Conservation (phyloP, 1,284 basidiomycete genomes). For the Leucoagaricus sp. region DNA sequence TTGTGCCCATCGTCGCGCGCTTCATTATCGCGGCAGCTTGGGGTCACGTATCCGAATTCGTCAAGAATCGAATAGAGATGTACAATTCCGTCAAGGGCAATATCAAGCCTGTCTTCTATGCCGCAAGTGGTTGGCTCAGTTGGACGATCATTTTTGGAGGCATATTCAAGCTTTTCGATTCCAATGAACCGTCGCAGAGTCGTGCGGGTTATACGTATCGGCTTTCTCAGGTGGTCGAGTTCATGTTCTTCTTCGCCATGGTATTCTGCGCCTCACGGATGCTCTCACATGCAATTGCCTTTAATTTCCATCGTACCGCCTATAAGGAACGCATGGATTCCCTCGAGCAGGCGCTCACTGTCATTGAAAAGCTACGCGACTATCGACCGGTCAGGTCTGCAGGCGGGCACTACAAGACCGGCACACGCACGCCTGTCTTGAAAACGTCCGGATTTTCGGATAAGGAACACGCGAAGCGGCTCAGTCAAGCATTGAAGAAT, state of each 20-base stretch:
- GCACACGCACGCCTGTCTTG: constrained; percentile 44
- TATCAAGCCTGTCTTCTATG: constrained; percentile 69
- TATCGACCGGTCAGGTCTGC: constrained; percentile 60
- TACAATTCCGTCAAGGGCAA: constrained; percentile 70
- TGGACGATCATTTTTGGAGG: constrained; percentile 70
- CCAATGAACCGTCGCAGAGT: constrained; percentile 41
- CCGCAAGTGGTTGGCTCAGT: constrained; percentile 62
- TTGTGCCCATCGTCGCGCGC: constrained; percentile 57
- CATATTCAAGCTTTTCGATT: constrained; percentile 58
- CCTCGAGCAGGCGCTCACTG: constrained; percentile 54
- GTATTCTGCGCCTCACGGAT: constrained; percentile 62
- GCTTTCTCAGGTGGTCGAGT: constrained; percentile 59
- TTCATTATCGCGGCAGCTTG: constrained; percentile 58
- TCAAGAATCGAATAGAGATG: constrained; percentile 67
- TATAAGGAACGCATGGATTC: constrained; percentile 72
- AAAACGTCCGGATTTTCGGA: constrained; percentile 27
- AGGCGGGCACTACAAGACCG: constrained; percentile 29
- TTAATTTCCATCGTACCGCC: constrained; percentile 75
- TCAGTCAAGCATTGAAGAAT: constrained; percentile 14
- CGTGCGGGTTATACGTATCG: constrained; percentile 56
- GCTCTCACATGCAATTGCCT: constrained; percentile 69
- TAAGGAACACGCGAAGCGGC: constrained; percentile 27
- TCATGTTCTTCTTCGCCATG: constrained; percentile 69
- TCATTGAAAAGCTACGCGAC: constrained; percentile 70
- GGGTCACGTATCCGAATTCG: constrained; percentile 71